These are phyloP conservation scores for Cladosporium velox DNA, from an alignment of 2,329 filamentous ascomycete genomes.

Conservation along the genomic window DNA sequence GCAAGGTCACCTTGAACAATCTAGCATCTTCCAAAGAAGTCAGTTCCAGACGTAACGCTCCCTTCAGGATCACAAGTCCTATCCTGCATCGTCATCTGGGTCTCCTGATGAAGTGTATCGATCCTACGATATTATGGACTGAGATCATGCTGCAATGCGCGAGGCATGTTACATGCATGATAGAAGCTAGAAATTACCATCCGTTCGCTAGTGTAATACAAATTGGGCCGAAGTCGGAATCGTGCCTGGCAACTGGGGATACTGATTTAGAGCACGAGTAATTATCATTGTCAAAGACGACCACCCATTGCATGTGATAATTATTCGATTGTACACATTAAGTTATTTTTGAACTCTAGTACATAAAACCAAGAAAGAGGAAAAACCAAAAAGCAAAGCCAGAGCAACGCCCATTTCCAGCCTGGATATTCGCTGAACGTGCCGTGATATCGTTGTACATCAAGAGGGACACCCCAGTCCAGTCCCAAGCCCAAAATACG, in stretches of 20 bases:
- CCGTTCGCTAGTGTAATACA: no score
- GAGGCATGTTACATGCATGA: neutral
- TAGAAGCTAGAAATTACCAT: neutral
- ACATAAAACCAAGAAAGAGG: conserved; percentile 1
- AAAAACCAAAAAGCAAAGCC: neutral
- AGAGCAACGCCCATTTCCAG: conserved; percentile 17
- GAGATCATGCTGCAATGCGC: neutral
- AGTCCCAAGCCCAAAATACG: neutral
- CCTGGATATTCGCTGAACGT: conserved; percentile 13
- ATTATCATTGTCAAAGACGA: no score
- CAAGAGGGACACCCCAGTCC: neutral
- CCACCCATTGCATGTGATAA: neutral
- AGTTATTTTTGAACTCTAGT: conserved; percentile 13
- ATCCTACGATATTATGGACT: neutral
- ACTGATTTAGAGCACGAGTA: no score
- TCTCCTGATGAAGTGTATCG: neutral
- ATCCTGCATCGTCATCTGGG: neutral
- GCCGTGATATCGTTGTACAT: conserved; percentile 21
- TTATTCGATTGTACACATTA: conserved; percentile 15
- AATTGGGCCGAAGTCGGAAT: no score
- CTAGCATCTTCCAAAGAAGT: neutral
- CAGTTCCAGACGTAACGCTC: neutral
- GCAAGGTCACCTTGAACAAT: neutral
- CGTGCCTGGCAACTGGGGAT: no score
- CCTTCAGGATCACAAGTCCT: neutral